Evolutionary conservation across 2,329 filamentous ascomycete genomes (phyloP).

Genomic region (Colletotrichum phormii): DNA sequence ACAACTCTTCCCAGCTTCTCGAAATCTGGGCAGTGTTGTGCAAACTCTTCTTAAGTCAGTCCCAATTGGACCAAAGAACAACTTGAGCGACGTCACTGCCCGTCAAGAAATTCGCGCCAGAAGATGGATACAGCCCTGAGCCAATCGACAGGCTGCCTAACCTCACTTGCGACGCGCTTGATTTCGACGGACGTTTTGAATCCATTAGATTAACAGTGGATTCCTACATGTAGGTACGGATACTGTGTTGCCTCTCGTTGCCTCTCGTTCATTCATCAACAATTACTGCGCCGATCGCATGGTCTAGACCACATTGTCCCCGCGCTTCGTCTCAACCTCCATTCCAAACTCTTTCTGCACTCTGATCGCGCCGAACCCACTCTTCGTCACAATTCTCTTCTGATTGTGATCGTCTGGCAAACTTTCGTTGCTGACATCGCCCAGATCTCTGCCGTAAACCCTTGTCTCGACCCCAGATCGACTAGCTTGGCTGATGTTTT

Average conservation of each 20-base stretch:
- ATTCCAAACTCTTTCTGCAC: constrained; percentile 27
- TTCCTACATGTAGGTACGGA: background rate
- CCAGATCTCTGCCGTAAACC: constrained; percentile 31
- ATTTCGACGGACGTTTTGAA: background rate
- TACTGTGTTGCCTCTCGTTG: background rate
- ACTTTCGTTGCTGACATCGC: constrained; percentile 21
- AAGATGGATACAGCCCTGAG: background rate
- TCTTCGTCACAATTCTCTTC: constrained; percentile 17
- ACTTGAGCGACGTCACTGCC: background rate
- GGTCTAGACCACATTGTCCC: constrained; percentile 3
- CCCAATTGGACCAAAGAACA: background rate
- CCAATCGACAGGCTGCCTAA: background rate
- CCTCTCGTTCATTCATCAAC: background rate
- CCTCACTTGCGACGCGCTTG: too few relatives aligned
- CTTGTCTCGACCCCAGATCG: constrained; percentile 23
- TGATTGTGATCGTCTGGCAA: constrained; percentile 30
- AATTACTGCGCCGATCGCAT: too few relatives aligned
- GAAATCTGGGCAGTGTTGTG: background rate
- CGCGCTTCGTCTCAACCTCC: constrained; percentile 24
- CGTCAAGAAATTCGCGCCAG: background rate
- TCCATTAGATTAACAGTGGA: background rate
- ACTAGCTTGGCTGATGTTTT: background rate
- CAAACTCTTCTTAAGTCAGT: background rate
- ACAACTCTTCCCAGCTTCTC: background rate
- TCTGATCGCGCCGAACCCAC: constrained; percentile 23